Evolutionary conservation across 75 land plant genomes (phyloP), one percentile per base, ranked within the genome.

Genomic region (Sequoiadendron giganteum): DNA sequence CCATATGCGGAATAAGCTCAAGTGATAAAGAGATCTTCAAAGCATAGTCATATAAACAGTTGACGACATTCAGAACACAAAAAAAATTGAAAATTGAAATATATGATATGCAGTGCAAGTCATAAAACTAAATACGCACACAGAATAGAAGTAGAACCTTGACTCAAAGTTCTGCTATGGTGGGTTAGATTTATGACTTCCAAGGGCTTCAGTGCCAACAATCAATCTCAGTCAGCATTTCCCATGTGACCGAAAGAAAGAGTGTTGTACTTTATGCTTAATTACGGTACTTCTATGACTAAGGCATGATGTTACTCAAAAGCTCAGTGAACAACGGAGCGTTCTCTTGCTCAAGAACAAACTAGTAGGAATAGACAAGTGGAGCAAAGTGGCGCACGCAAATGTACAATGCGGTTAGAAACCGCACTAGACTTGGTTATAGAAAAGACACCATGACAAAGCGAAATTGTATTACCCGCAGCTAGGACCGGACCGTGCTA

Each of bases 391-490:
- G 16, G 16, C 34, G 38, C 77, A 34, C 38, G 36, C 77, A 75
- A 30, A 34, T 75, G 49, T 45, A 82, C 32, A 82, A 82, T 82
- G 84, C n/a, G 14, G 84, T 28, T 82, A 45, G 10, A 3, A 82
- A 82, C n/a, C 84, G 25, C 84, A 82, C 49, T 45, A 42, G 84
- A 25, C 45, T 82, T 45, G 49, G 82, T 42, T 36, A 82, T 45
- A 25, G 49, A 82, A 82, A 82, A 82, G 49, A 42, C 84, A 82
- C 84, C 84, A 45, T 18, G 48, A 75, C 13, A 75, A 34, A 30
- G 13, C 77, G 28, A 28, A 82, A 43, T n/a, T 47, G 49, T 28
- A 10, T 82, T 43, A n/a, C 84, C 84, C 45, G 52, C 84, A 82
- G 42, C 52, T 82, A 10, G 52, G 49, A 8, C 84, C 84, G 28